Conservation (phyloP, 768 basidiomycete genomes). For the Porphyrellus cyaneotinctus region DNA sequence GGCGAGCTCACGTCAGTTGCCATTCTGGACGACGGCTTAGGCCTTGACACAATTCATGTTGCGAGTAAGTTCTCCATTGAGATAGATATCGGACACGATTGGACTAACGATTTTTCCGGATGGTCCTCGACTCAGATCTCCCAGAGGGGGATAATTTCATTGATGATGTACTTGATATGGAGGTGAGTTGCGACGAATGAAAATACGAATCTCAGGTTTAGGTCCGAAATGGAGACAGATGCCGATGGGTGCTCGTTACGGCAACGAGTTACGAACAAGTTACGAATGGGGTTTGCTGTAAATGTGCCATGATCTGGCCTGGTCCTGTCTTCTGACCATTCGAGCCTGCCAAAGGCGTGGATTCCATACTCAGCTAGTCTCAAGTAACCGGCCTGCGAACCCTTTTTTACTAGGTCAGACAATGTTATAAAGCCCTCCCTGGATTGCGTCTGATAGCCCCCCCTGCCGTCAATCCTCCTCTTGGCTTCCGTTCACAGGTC, state of each 20-base stretch:
- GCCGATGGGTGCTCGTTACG: slow-evolving; percentile 28
- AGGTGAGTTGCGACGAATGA: slow-evolving; percentile 7
- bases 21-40: slow-evolving; percentile 14
- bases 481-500: slow-evolving; percentile 7
- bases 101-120: not conserved
- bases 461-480: slow-evolving; percentile 22
- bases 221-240: slow-evolving; percentile 24
- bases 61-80: not conserved
- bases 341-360: slow-evolving; percentile 31
- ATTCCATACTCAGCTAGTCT: slow-evolving; percentile 27
- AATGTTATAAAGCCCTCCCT: slow-evolving; percentile 31
- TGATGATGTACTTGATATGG: slow-evolving; percentile 23
- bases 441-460: slow-evolving; percentile 1
- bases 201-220: slow-evolving; percentile 20
- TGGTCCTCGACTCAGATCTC: not conserved
- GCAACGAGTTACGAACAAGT: slow-evolving; percentile 24
- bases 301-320: slow-evolving; percentile 25
- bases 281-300: slow-evolving; percentile 29
- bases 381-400: slow-evolving; percentile 20
- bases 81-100: not conserved
- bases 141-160: slow-evolving; percentile 27
- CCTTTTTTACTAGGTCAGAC: slow-evolving; percentile 20
- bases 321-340: slow-evolving; percentile 28
- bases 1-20: slow-evolving; percentile 25
- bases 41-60: slow-evolving; percentile 7